These are phyloP conservation scores for Suhomyces anneliseae DNA, from an alignment of 1,139 yeast species.

Conservation along the genomic window DNA sequence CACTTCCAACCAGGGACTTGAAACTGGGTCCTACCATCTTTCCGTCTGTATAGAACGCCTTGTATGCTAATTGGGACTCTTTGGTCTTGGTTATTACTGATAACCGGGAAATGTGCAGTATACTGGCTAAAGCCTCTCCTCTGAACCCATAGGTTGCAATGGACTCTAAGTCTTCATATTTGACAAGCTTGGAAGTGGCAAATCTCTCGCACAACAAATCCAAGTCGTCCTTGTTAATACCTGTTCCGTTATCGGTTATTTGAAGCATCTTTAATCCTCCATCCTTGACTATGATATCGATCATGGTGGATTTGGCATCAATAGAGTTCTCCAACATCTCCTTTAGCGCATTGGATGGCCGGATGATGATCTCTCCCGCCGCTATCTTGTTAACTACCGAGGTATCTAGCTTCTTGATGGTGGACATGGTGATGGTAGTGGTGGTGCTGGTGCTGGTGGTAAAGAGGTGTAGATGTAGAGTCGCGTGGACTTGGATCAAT, in stretches of 20 bases:
- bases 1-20: conserved; percentile 23
- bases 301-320: conserved; percentile 49
- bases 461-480: too few species aligned
- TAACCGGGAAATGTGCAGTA: conserved; percentile 63
- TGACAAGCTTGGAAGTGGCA: conserved; percentile 53
- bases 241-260: conserved; percentile 55
- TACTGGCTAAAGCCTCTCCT: conserved; percentile 62
- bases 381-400: conserved; percentile 88
- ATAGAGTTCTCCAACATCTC: conserved; percentile 58
- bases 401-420: conserved; percentile 52
- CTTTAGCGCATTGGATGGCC: conserved; percentile 78
- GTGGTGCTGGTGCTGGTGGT: not conserved
- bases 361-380: conserved; percentile 94
- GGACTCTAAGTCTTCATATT: conserved; percentile 49
- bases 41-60: conserved; percentile 67
- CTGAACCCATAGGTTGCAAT: conserved; percentile 61
- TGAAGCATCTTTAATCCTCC: conserved; percentile 56
- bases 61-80: conserved; percentile 65
- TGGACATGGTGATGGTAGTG: conserved; percentile 2
- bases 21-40: conserved; percentile 44
- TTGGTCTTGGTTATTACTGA: conserved; percentile 75
- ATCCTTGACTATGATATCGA: conserved; percentile 52
- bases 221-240: conserved; percentile 48
- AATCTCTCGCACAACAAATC: conserved; percentile 54
- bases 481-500: too few species aligned